A percentile compares a stretch with the other conserved stretches of the same genome.
phyloP scores from a whole-genome alignment of 2,329 filamentous ascomycete species.

The Aspergillus sp. region DNA sequence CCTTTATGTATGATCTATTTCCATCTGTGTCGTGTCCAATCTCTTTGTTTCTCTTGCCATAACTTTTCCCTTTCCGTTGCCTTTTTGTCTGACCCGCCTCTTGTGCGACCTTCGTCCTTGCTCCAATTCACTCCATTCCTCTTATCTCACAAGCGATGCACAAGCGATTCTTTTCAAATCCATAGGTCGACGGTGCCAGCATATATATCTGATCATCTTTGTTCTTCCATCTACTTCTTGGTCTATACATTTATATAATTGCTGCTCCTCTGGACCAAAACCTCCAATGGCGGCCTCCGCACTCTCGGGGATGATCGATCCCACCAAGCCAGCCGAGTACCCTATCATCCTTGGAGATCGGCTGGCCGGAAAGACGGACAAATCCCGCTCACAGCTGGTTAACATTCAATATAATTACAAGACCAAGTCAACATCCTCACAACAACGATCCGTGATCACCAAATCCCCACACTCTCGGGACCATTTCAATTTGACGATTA shows the following conservation, averaged over 20 bases:
- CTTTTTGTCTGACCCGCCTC: conserved; percentile 8
- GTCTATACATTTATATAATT: conserved; percentile 9
- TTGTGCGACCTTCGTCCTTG: conserved; percentile 24
- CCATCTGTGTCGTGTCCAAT: conserved; percentile 12
- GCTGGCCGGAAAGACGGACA: conserved; percentile 37
- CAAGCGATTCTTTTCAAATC: conserved; percentile 7
- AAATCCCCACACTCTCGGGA: conserved; percentile 38
- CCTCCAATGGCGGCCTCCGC: conserved; percentile 38
- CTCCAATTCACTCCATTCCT: conserved; percentile 8
- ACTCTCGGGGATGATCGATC: conserved; percentile 45
- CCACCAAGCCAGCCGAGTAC: conserved; percentile 51
- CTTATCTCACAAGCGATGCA: conserved; percentile 20
- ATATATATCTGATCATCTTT: conserved; percentile 8
- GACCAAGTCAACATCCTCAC: conserved; percentile 45
- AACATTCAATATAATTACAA: conserved; percentile 54
- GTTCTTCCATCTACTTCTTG: neutral
- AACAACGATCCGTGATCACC: conserved; percentile 45
- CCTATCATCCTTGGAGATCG: conserved; percentile 51
- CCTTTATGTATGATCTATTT: conserved; percentile 4
- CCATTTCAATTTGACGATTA: conserved; percentile 47
- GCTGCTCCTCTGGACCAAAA: conserved; percentile 2
- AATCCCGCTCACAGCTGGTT: conserved; percentile 34
- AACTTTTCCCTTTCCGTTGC: conserved; percentile 9
- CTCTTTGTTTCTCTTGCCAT: conserved; percentile 18
- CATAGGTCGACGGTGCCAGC: neutral